Evolutionary conservation across 257 asterid genomes (phyloP).

Genomic region (Linderniella brevidens): DNA sequence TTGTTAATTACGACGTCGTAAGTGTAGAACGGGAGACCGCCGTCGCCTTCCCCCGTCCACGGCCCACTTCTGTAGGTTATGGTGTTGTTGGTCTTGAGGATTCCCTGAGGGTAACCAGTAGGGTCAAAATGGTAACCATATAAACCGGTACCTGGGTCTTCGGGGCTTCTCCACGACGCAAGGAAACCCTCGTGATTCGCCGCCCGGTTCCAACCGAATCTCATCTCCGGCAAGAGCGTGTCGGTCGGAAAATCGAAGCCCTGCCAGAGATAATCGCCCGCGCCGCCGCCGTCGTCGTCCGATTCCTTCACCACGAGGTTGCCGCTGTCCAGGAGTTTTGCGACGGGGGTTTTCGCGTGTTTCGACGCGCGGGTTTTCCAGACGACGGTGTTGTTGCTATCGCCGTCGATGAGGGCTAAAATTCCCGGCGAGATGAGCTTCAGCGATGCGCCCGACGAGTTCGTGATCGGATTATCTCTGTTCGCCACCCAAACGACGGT

Average conservation of each 20-base stretch:
- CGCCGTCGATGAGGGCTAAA: constrained; percentile 29
- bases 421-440: constrained; percentile 28
- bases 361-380: constrained; percentile 38
- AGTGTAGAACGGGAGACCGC: constrained; percentile 51
- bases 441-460: constrained; percentile 22
- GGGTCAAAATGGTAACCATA: constrained; percentile 39
- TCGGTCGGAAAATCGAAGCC: constrained; percentile 76
- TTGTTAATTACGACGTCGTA: constrained; percentile 23
- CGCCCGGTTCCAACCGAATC: constrained; percentile 74
- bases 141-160: constrained; percentile 63
- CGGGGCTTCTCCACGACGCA: constrained; percentile 49
- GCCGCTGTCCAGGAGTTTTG: constrained; percentile 46
- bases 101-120: constrained; percentile 49
- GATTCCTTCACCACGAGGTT: constrained; percentile 34
- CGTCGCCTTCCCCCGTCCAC: constrained; percentile 72
- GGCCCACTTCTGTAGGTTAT: constrained; percentile 65
- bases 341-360: constrained; percentile 16
- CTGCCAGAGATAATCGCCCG: constrained; percentile 36
- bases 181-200: constrained; percentile 31
- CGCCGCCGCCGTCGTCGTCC: constrained; percentile 9
- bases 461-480: constrained; percentile 42
- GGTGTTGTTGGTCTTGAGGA: constrained; percentile 11
- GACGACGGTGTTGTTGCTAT: constrained; percentile 16
- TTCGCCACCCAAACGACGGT: constrained; percentile 82
- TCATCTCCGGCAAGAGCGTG: constrained; percentile 84